Conservation (phyloP, 2,329 filamentous ascomycete species). For the Bisporella sp. region DNA sequence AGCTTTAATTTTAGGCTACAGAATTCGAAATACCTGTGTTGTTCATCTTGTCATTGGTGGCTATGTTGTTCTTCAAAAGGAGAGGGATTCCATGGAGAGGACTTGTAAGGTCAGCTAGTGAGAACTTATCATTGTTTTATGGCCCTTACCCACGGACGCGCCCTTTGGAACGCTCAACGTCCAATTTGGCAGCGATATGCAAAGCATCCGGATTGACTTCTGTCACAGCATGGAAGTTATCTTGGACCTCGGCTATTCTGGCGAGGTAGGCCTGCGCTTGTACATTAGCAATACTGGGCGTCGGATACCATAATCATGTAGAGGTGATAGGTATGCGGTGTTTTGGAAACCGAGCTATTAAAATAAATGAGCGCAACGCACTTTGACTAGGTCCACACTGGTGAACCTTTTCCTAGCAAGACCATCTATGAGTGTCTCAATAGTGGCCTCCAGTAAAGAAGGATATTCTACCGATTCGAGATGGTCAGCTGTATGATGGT, state of each 20-base stretch:
- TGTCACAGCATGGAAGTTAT: constrained; percentile 6
- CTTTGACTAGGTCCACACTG: neutral
- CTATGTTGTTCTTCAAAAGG: constrained; percentile 53
- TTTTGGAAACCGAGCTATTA: neutral
- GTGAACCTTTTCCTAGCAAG: neutral
- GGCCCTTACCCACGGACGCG: constrained; percentile 9
- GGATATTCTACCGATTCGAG: too few relatives aligned
- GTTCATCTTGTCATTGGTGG: constrained; percentile 47
- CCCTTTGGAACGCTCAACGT: constrained; percentile 12
- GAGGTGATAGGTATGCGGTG: too few relatives aligned
- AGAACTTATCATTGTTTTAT: neutral
- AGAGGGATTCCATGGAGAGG: constrained; percentile 51
- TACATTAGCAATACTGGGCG: neutral
- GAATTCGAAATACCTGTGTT: too few relatives aligned
- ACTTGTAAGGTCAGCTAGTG: neutral
- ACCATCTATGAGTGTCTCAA: neutral
- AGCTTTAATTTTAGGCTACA: too few relatives aligned
- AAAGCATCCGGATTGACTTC: constrained; percentile 21
- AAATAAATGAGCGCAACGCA: too few relatives aligned
- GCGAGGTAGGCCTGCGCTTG: constrained; percentile 4
- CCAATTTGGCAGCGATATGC: constrained; percentile 13
- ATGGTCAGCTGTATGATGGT: too few relatives aligned
- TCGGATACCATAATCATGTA: neutral
- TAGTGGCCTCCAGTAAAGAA: neutral
- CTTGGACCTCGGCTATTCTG: constrained; percentile 7